Conservation (phyloP, 2,329 filamentous ascomycete genomes). For the Paecilomyces niveus region DNA sequence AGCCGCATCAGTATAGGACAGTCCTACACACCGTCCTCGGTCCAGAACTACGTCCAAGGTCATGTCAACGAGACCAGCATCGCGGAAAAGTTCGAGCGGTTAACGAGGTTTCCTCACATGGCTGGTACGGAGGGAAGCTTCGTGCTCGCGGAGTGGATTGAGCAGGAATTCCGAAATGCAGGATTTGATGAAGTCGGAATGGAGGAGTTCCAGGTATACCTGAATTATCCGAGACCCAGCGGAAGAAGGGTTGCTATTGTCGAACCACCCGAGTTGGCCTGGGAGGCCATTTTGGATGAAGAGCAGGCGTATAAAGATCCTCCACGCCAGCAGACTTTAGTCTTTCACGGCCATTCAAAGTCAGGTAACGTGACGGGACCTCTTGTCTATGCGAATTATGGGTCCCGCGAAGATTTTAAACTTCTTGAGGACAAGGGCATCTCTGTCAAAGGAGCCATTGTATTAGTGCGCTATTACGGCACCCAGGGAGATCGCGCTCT, state of each 20-base stretch:
- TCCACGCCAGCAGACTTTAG: slow-evolving; percentile 61
- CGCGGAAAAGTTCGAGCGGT: slow-evolving; percentile 65
- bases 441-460: slow-evolving; percentile 70
- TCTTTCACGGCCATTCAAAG: slow-evolving; percentile 85
- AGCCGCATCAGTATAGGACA: slow-evolving; percentile 57
- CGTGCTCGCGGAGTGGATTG: slow-evolving; percentile 75
- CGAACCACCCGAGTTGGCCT: slow-evolving; percentile 58
- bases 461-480: slow-evolving; percentile 73
- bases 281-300: slow-evolving; percentile 82
- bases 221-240: slow-evolving; percentile 77
- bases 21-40: slow-evolving; percentile 75
- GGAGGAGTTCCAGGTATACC: slow-evolving; percentile 78
- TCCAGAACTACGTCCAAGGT: slow-evolving; percentile 67
- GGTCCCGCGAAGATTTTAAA: slow-evolving; percentile 75
- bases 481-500: slow-evolving; percentile 64
- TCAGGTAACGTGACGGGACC: slow-evolving; percentile 79
- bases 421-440: slow-evolving; percentile 63
- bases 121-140: slow-evolving; percentile 93
- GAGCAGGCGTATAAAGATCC: slow-evolving; percentile 59
- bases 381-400: slow-evolving; percentile 88
- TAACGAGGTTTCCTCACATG: slow-evolving; percentile 80
- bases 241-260: slow-evolving; percentile 78
- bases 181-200: slow-evolving; percentile 68
- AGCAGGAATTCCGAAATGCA: slow-evolving; percentile 65
- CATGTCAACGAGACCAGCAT: slow-evolving; percentile 65